Base-by-base conservation (phyloP, 768 basidiomycete genomes). In the Lactarius sp. region DNA sequence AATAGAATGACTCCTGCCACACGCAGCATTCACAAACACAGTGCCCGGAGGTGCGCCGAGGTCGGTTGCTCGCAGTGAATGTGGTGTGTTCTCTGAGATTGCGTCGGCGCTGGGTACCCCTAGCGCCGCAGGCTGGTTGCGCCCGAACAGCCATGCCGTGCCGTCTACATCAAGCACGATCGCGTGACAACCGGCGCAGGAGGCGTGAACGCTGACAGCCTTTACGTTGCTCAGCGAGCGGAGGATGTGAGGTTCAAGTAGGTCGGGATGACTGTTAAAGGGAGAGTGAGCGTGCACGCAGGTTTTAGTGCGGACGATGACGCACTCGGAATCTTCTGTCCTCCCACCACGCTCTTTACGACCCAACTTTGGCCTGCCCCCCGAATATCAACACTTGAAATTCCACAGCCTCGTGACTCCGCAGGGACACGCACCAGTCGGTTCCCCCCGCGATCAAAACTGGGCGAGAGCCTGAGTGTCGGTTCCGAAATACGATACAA, bases 71-170 rank as follows among this genome's bases (percentile, higher is more conserved):
- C 77, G 79, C 50, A 92, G 68, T 61, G 80, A 78, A 71, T 81
- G 80, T 20, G 92, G 90, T 64, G 85, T 81, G 73, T 84, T 86
- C 77, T 94, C 90, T 18, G 89, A 88, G 65, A 94, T 80, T 16
- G 69, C 62, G 10, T 74, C 75, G 44, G 69, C 79, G 61, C 76
- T 78, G 14, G 81, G 69, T 9, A 85, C 75, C n/a, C 90, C 89
- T 4, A 94, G 80, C 49, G 83, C 82, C 61, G 82, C 78, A 61
- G 79, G 85, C 46, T 83, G 84, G 74, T 92, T 93, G 58, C 93
- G 85, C 7, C 96, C 96, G 71, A 95, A 92, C 69, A 98, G 74
- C 87, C 92, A 94, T 9, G 94, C 96, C 44, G 83, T 80, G 7
- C 93, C 94, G 57, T 86, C 81, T 27, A 81, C 68, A 76, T 91